Conservation (phyloP, 768 basidiomycete genomes). For the Tricholoma sp. region DNA sequence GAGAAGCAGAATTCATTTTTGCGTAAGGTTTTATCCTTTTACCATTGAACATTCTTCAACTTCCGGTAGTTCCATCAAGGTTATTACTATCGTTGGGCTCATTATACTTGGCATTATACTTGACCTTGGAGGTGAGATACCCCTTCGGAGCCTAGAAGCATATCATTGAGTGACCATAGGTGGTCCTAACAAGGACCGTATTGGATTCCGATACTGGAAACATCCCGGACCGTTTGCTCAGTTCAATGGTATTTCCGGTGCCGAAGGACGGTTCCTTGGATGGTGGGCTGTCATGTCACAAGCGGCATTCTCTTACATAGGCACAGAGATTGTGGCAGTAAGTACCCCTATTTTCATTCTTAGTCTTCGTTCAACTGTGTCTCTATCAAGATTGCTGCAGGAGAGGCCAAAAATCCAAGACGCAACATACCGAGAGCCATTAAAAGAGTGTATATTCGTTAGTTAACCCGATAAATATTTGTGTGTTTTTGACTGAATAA, state of each 20-base stretch:
- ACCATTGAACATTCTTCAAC: background rate
- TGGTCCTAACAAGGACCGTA: constrained; percentile 73
- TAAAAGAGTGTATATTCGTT: constrained; percentile 66
- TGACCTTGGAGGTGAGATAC: constrained; percentile 62
- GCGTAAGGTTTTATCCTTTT: constrained; percentile 51
- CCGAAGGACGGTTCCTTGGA: constrained; percentile 68
- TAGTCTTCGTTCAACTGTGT: background rate
- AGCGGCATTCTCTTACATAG: constrained; percentile 90
- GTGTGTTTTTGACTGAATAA: background rate
- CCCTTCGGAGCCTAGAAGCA: background rate
- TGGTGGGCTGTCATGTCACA: constrained; percentile 63
- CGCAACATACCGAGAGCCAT: constrained; percentile 60
- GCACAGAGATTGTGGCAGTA: constrained; percentile 91
- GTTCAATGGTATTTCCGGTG: constrained; percentile 54
- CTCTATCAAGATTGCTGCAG: constrained; percentile 67
- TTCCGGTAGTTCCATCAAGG: constrained; percentile 67
- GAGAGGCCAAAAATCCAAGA: constrained; percentile 87
- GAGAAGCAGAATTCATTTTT: constrained; percentile 84
- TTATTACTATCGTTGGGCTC: constrained; percentile 74
- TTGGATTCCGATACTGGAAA: constrained; percentile 79
- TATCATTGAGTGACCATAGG: constrained; percentile 32
- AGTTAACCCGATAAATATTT: constrained; percentile 16
- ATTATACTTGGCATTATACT: constrained; percentile 70
- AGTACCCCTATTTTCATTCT: constrained; percentile 17
- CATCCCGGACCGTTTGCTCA: constrained; percentile 87